A percentile compares a stretch with the other conserved stretches of the same genome.
Conservation (phyloP, 176 grass and related monocot genomes). For the Poa annua region DNA sequence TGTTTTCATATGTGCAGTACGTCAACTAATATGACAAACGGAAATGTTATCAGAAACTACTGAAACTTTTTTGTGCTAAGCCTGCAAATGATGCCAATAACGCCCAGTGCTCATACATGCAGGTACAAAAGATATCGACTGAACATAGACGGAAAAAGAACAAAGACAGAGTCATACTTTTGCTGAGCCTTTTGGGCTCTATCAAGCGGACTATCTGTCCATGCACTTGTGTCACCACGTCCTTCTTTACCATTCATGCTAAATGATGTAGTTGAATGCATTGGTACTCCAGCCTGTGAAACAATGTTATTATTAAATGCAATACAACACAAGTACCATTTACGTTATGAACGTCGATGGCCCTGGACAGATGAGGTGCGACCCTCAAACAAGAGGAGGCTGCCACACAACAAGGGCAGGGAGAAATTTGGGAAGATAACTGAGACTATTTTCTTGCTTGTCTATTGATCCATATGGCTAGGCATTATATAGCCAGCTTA, state of each 20-base stretch:
- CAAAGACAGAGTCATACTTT: constrained; percentile 51
- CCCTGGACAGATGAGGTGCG: too few species aligned
- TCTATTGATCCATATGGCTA: too few species aligned
- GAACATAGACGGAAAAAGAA: background rate
- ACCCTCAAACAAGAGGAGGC: too few species aligned
- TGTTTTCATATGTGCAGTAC: constrained; percentile 6
- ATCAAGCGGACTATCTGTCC: constrained; percentile 90
- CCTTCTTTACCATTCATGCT: constrained; percentile 85
- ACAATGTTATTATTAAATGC: constrained; percentile 21
- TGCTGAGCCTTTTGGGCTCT: constrained; percentile 89
- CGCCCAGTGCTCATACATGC: background rate
- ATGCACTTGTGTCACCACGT: constrained; percentile 79
- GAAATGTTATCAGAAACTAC: constrained; percentile 9
- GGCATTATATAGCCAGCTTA: too few species aligned
- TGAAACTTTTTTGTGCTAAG: background rate
- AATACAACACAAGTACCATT: constrained; percentile 27
- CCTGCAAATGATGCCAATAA: constrained; percentile 28
- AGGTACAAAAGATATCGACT: background rate
- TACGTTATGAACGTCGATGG: background rate
- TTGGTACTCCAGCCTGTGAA: constrained; percentile 75
- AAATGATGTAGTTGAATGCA: constrained; percentile 91
- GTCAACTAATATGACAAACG: background rate
- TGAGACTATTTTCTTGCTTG: too few species aligned
- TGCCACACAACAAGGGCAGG: too few species aligned
- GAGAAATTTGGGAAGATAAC: too few species aligned